Percentiles rank a stretch among this genome's conserved stretches.
phyloP scores from a whole-genome alignment of 257 asterid species.

The Coffea eugenioides region DNA sequence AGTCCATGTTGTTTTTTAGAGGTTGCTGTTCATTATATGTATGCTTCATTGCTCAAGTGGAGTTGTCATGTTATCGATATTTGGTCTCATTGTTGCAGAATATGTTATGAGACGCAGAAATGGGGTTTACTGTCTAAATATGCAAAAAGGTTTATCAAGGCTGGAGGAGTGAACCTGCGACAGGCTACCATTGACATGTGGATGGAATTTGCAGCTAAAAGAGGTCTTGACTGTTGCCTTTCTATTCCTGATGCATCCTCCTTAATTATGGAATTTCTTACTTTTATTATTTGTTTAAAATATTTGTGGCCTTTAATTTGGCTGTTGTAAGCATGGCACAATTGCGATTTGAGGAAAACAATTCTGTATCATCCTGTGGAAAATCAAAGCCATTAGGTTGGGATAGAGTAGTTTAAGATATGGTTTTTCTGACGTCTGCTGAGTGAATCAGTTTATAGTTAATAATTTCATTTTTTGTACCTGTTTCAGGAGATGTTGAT shows the following conservation, averaged over 20 bases:
- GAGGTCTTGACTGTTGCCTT: constrained; percentile 42
- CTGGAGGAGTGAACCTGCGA: constrained; percentile 62
- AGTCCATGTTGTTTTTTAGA: neutral
- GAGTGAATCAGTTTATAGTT: neutral
- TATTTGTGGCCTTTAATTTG: neutral
- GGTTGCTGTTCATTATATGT: neutral
- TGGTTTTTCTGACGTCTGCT: neutral
- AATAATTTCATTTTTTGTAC: neutral
- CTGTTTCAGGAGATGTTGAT: constrained; percentile 63
- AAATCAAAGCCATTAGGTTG: neutral
- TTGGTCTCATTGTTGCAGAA: constrained; percentile 49
- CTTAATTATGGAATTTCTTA: neutral
- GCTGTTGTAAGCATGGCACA: neutral
- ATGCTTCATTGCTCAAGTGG: neutral
- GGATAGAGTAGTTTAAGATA: neutral
- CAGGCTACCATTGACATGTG: constrained; percentile 66
- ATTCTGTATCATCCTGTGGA: neutral
- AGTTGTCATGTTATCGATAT: constrained; percentile 16
- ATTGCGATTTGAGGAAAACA: too few species aligned
- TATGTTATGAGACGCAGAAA: constrained; percentile 58
- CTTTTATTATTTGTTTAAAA: neutral
- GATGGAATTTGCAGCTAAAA: constrained; percentile 87
- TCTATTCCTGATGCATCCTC: constrained; percentile 15
- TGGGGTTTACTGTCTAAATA: constrained; percentile 72
- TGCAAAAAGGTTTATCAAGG: constrained; percentile 63